Conservation (phyloP, 2,329 filamentous ascomycete genomes). For the Aspergillus glaucus region DNA sequence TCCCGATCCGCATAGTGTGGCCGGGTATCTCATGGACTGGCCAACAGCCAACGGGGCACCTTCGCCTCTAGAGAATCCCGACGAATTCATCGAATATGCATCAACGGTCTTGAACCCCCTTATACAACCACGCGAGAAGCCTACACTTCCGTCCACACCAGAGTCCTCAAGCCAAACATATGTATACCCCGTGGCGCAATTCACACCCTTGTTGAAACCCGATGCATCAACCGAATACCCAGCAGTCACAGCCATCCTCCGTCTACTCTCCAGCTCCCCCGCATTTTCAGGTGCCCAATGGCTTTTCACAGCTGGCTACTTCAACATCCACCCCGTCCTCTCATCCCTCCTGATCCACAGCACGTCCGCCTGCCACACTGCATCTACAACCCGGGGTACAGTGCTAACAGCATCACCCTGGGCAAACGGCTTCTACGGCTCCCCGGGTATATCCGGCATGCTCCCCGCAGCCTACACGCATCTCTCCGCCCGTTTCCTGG, state of each 20-base stretch:
- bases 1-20: conserved; percentile 43
- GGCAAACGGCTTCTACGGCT: conserved; percentile 93
- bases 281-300: conserved; percentile 66
- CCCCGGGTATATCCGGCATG: conserved; percentile 80
- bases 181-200: conserved; percentile 80
- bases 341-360: conserved; percentile 73
- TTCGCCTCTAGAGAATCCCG: conserved; percentile 64
- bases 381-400: conserved; percentile 53
- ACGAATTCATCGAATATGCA: conserved; percentile 63
- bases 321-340: conserved; percentile 86
- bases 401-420: conserved; percentile 89
- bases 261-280: conserved; percentile 54
- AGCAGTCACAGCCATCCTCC: conserved; percentile 68
- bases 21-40: conserved; percentile 61
- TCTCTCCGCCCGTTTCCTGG: conserved; percentile 74
- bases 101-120: conserved; percentile 62
- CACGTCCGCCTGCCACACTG: conserved; percentile 35
- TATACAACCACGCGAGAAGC: conserved; percentile 48
- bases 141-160: conserved; percentile 17
- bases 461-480: conserved; percentile 88
- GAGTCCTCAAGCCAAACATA: conserved; percentile 54
- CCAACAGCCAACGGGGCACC: conserved; percentile 66
- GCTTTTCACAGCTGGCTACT: conserved; percentile 98
- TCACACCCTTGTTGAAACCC: conserved; percentile 74
- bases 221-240: conserved; percentile 85